A percentile compares a stretch with the other conserved stretches of the same genome.
These are phyloP conservation scores for Psilocybe sp. DNA, from an alignment of 768 basidiomycete species.

Conservation along the genomic window DNA sequence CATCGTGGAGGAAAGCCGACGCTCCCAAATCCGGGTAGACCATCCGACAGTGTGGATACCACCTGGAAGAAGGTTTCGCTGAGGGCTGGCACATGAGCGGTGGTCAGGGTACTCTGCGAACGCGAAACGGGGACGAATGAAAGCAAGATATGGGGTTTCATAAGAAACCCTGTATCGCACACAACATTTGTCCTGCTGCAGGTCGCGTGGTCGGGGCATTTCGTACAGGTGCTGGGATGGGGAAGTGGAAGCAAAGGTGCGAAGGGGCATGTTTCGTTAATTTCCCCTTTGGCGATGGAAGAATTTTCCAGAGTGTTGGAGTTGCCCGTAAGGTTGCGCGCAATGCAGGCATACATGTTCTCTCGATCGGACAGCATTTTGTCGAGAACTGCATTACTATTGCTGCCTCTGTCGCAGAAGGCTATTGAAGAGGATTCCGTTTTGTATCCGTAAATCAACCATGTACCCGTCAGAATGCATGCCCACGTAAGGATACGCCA, in stretches of 20 bases:
- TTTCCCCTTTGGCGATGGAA: conserved; percentile 21
- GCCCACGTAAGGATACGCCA: conserved; percentile 41
- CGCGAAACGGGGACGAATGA: conserved; percentile 43
- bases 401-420: conserved; percentile 66
- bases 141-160: conserved; percentile 60
- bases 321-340: conserved; percentile 38
- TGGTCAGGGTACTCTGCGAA: conserved; percentile 35
- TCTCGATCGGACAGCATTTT: conserved; percentile 39
- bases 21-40: conserved; percentile 74
- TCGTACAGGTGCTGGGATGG: conserved; percentile 63
- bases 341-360: conserved; percentile 55
- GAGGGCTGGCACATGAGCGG: conserved; percentile 32
- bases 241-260: conserved; percentile 53
- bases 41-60: conserved; percentile 51
- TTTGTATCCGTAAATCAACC: conserved; percentile 52
- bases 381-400: conserved; percentile 57
- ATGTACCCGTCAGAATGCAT: conserved; percentile 30
- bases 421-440: conserved; percentile 67
- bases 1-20: conserved; percentile 76
- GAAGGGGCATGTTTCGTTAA: conserved; percentile 48
- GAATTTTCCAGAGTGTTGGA: conserved; percentile 30
- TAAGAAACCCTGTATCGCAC: conserved; percentile 68
- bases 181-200: conserved; percentile 55
- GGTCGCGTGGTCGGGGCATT: conserved; percentile 67
- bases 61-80: conserved; percentile 27